Conservation (phyloP, 225 moss, liverwort and hornwort species). For the Sphagnum contortum region DNA sequence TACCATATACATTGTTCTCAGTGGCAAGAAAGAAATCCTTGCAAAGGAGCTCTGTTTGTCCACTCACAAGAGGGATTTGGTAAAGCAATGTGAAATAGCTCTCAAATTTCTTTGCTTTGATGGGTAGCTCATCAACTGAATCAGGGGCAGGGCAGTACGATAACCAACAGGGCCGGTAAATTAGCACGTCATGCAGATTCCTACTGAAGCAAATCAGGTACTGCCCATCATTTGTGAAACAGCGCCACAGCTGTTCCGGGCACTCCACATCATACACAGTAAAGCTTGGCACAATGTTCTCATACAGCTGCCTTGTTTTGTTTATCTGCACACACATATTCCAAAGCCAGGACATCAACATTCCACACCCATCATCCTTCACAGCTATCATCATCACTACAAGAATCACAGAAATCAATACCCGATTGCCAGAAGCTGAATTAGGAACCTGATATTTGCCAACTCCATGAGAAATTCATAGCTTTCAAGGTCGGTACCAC, state of each 20-base stretch:
- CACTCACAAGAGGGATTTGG: conserved; percentile 52
- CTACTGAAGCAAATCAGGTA: conserved; percentile 90
- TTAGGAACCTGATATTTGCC: too few relatives aligned
- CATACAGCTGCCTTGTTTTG: conserved; percentile 71
- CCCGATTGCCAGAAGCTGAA: too few relatives aligned
- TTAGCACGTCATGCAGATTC: conserved; percentile 63
- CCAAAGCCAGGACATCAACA: too few relatives aligned
- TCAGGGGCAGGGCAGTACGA: conserved; percentile 51
- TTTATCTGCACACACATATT: conserved; percentile 40
- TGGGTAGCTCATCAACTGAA: conserved; percentile 45
- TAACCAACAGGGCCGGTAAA: conserved; percentile 79
- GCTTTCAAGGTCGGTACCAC: too few relatives aligned
- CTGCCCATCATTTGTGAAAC: conserved; percentile 97
- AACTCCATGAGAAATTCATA: too few relatives aligned
- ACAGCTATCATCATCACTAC: too few relatives aligned
- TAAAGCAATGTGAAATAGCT: conserved; percentile 71
- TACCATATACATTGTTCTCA: conserved; percentile 74
- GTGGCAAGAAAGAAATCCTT: conserved; percentile 93
- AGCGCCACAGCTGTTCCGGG: conserved; percentile 85
- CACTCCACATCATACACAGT: conserved; percentile 95
- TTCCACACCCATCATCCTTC: too few relatives aligned
- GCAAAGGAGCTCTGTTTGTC: conserved; percentile 61
- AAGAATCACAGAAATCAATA: too few relatives aligned
- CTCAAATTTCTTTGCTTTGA: conserved; percentile 61
- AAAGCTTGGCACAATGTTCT: conserved; percentile 89